These are phyloP conservation scores for Entamoeba histolytica DNA, from an alignment of 208 protist genomes.

Conservation along the genomic window DNA sequence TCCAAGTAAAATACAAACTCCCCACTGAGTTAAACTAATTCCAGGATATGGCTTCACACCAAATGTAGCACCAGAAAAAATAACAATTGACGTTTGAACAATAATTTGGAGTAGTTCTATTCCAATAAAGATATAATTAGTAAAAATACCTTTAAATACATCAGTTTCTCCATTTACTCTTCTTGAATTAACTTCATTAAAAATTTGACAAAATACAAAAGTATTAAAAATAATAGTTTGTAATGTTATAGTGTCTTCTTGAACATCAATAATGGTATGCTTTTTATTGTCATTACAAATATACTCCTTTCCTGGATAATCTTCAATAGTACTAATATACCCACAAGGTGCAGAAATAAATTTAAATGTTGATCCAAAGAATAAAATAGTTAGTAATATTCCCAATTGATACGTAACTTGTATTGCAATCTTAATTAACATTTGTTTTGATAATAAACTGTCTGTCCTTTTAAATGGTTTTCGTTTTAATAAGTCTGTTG, in stretches of 20 bases:
- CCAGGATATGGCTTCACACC: background rate
- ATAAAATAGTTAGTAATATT: background rate
- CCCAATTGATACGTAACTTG: conserved; percentile 1
- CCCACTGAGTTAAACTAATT: background rate
- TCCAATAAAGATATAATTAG: background rate
- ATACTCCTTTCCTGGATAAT: background rate
- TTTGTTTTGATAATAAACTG: background rate
- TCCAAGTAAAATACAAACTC: background rate
- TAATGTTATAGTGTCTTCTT: background rate
- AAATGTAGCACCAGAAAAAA: background rate
- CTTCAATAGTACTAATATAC: background rate
- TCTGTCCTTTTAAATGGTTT: background rate
- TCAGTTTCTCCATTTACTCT: background rate
- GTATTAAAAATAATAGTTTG: conserved; percentile 18
- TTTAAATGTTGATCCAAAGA: background rate
- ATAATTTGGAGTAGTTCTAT: background rate
- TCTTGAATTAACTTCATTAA: conserved; percentile 21
- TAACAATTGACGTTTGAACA: background rate
- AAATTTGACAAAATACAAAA: conserved; percentile 21
- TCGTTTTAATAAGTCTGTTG: conserved; percentile 4
- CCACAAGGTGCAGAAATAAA: background rate
- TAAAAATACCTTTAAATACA: background rate
- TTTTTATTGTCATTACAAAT: background rate
- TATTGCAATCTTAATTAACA: conserved; percentile 15
- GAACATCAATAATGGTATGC: background rate